Conservation (phyloP, 1,284 basidiomycete genomes). For the Ustilago lituana region DNA sequence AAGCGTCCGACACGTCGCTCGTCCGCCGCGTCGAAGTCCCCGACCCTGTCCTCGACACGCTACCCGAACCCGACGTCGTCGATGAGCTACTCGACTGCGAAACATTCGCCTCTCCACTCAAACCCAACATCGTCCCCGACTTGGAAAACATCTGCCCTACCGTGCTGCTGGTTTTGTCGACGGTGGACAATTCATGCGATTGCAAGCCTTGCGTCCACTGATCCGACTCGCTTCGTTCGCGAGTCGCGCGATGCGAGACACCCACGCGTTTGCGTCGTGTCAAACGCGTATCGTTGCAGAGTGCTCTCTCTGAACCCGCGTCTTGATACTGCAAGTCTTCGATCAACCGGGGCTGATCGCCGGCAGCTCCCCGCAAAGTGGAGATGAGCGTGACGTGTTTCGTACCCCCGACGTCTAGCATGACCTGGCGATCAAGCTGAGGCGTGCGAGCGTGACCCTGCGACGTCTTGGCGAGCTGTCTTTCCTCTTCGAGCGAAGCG, state of each 20-base stretch:
- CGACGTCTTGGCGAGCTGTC: too few species aligned
- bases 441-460: too few species aligned
- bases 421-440: background rate
- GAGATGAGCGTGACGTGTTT: slow-evolving; percentile 20
- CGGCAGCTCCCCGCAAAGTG: slow-evolving; percentile 14
- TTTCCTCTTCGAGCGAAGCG: too few species aligned
- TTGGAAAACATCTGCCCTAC: background rate
- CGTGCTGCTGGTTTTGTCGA: background rate
- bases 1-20: slow-evolving; percentile 11
- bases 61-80: background rate
- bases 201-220: background rate
- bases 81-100: slow-evolving; percentile 5
- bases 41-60: background rate
- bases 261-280: slow-evolving; percentile 12
- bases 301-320: background rate
- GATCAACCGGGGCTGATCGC: slow-evolving; percentile 18
- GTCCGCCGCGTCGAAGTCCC: slow-evolving; percentile 11
- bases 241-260: background rate
- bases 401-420: slow-evolving; percentile 28
- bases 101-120: background rate
- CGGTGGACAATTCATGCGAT: background rate
- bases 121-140: background rate
- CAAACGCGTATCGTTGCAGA: background rate
- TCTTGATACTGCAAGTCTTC: background rate
- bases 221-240: slow-evolving; percentile 1